Conservation (phyloP, 768 basidiomycete genomes). For the Asterophora parasitica region DNA sequence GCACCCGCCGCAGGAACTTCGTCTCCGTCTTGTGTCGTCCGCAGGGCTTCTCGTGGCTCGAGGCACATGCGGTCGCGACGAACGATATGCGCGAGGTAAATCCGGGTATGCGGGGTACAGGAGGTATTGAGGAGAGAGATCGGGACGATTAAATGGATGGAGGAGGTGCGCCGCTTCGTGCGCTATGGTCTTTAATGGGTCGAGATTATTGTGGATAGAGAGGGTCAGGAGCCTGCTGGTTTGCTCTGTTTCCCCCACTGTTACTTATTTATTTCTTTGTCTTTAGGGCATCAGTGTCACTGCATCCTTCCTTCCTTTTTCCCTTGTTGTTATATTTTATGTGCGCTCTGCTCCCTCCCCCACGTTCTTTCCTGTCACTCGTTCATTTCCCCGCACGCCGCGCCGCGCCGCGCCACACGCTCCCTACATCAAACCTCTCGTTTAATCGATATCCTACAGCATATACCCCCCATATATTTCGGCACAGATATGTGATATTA, state of each 20-base stretch:
- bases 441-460: conserved; percentile 1
- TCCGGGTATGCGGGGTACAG: conserved; percentile 43
- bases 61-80: conserved; percentile 52
- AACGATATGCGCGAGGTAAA: conserved; percentile 75
- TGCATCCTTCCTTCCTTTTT: background rate
- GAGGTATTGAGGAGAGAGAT: conserved; percentile 12
- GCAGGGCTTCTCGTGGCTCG: conserved; percentile 74
- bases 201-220: no score
- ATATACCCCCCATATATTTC: conserved; percentile 8
- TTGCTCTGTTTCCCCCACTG: no score
- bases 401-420: conserved; percentile 7
- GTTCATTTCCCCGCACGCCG: background rate
- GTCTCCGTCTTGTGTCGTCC: conserved; percentile 77
- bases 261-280: background rate
- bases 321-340: background rate
- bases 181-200: no score
- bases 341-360: background rate
- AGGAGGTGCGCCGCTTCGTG: background rate
- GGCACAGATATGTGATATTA: background rate
- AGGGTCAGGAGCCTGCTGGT: background rate
- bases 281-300: background rate
- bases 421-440: background rate
- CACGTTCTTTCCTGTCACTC: background rate
- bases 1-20: conserved; percentile 70
- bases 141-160: background rate